Evolutionary conservation across 768 basidiomycete species (phyloP), one percentile per base, ranked within the genome.

Genomic region (Brasilioporus rufonigricans): DNA sequence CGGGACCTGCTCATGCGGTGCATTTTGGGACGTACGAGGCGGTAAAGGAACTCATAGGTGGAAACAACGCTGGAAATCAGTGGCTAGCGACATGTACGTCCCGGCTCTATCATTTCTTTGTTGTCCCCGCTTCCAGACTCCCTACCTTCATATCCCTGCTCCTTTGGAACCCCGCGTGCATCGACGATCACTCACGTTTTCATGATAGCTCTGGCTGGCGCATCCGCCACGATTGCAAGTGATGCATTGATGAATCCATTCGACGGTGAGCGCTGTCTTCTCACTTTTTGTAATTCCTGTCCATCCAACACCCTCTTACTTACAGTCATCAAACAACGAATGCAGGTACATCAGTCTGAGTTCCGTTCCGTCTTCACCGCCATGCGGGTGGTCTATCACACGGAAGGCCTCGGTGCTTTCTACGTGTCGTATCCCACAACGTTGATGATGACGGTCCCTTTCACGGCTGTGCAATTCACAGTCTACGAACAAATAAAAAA

Each of bases 201-300:
- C 31, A 11, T 50, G 36, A 44, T 53, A 93, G 97, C 96, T 29
- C 63, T 93, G 29, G 97, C 97, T 29, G 97, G 97, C 57, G 97
- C 93, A 43, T 83, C 88, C 0, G 97, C 96, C 0, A 98, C 97
- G 11, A 90, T 95, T 60, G 90, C 94, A 4, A 90, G 88, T 54
- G 97, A 99, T 75, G 97, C 97, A 3, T 77, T 98, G 51, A 99
- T 99, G 97, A 99, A 98, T 71, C 97, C 97, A 3, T 99, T 99
- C 67, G 97, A 99, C 74, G 96, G 96, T 97, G 71, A 68, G 85
- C 71, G 13, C 48, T 11, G 23, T 26, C 53, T 39, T 44, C 23
- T 47, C 39, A 12, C 35, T 43, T 43, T 31, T 39, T 53, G 51
- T 46, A 44, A 39, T 35, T 48, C 36, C 38, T 32, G 44, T 52